Evolutionary conservation across 1,284 basidiomycete species (phyloP).

Genomic region (Takashimella koratensis): DNA sequence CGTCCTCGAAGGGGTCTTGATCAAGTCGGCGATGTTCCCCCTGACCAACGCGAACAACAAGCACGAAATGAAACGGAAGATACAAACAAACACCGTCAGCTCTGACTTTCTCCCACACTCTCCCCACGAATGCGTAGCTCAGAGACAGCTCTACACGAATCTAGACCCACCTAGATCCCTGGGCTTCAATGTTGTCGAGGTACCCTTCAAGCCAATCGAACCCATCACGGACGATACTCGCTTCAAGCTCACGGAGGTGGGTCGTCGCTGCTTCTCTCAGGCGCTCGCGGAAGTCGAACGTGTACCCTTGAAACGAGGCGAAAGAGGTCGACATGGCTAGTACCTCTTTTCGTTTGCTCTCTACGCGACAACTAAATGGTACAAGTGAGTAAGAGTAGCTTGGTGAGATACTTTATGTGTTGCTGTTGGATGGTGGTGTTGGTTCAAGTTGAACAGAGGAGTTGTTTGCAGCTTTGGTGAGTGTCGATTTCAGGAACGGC

Average conservation of each 20-base stretch:
- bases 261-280: conserved; percentile 29
- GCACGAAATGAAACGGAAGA: neutral
- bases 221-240: conserved; percentile 36
- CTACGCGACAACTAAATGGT: too few species aligned
- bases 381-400: too few species aligned
- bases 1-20: conserved; percentile 48
- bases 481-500: neutral
- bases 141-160: neutral
- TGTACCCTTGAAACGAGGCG: conserved; percentile 30
- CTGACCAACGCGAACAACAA: conserved; percentile 12
- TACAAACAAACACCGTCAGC: neutral
- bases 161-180: conserved; percentile 16
- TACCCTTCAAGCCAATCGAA: conserved; percentile 48
- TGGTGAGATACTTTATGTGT: too few species aligned
- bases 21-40: conserved; percentile 41
- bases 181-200: conserved; percentile 36
- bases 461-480: too few species aligned
- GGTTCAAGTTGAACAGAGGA: too few species aligned
- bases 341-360: too few species aligned
- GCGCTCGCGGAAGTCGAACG: conserved; percentile 30
- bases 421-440: too few species aligned
- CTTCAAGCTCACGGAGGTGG: conserved; percentile 35
- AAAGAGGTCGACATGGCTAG: neutral
- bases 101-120: neutral
- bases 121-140: too few species aligned